A percentile compares a stretch with the other conserved stretches of the same genome.
phyloP scores from a whole-genome alignment of 179 eudicot genomes.

The Heliamphora pulchella region DNA sequence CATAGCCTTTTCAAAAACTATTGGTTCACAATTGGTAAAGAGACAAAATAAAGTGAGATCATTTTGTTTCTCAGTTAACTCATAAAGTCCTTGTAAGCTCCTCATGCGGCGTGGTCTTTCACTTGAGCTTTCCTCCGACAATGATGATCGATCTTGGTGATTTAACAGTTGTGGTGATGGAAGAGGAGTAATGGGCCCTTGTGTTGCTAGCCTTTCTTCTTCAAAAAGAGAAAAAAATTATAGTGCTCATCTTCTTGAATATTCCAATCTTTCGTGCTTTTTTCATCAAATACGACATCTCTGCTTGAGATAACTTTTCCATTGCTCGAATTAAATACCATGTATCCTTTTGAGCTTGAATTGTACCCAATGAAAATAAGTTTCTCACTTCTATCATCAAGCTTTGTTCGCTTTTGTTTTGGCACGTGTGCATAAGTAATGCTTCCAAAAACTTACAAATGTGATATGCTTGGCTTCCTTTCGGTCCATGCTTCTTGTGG shows the following conservation, averaged over 20 bases:
- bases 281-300: not conserved
- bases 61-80: too few relatives aligned
- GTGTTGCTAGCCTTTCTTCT: not conserved
- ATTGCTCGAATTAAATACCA: not conserved
- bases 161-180: too few relatives aligned
- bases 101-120: too few relatives aligned
- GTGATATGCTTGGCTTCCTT: not conserved
- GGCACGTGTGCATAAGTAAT: too few relatives aligned
- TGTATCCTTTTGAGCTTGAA: not conserved
- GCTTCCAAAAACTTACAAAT: not conserved
- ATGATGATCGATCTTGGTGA: too few relatives aligned
- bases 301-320: not conserved
- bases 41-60: too few relatives aligned
- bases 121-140: too few relatives aligned
- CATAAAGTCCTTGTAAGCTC: too few relatives aligned
- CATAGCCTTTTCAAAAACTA: too few relatives aligned
- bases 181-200: too few relatives aligned
- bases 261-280: not conserved
- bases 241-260: not conserved
- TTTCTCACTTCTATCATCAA: not conserved
- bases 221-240: not conserved
- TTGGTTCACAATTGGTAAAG: too few relatives aligned
- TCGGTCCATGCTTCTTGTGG: not conserved
- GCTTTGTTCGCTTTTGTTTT: too few relatives aligned
- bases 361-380: conserved; percentile 1